These are phyloP conservation scores for Suillus subalutaceus DNA, from an alignment of 768 basidiomycete species.

Conservation along the genomic window DNA sequence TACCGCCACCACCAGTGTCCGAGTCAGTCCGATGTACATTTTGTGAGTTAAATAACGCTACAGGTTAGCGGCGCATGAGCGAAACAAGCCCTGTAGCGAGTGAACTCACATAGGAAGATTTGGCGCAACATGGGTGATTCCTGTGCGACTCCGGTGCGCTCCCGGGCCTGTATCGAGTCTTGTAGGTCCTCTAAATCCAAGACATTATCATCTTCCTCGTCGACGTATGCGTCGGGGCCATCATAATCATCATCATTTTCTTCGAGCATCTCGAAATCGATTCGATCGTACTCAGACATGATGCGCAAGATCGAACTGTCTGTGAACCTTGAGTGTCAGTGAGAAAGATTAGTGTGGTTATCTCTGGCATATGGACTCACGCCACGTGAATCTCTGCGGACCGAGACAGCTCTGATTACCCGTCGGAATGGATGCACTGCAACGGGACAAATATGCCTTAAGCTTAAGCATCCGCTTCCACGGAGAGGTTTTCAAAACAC, in stretches of 20 bases:
- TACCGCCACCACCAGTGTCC: slow-evolving; percentile 11
- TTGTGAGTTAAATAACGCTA: slow-evolving; percentile 34
- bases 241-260: slow-evolving; percentile 36
- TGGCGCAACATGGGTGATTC: slow-evolving; percentile 23
- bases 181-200: slow-evolving; percentile 35
- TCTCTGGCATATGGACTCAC: background rate
- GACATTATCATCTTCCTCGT: slow-evolving; percentile 34
- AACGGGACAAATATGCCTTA: background rate
- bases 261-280: slow-evolving; percentile 22
- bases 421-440: background rate
- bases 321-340: background rate
- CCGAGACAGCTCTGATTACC: background rate
- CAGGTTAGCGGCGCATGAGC: slow-evolving; percentile 8
- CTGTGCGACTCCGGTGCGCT: background rate
- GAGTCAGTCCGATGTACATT: slow-evolving; percentile 19
- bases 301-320: background rate
- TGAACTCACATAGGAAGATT: slow-evolving; percentile 33
- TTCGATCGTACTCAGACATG: slow-evolving; percentile 26
- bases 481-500: background rate
- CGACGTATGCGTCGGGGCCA: slow-evolving; percentile 38
- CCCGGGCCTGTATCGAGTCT: slow-evolving; percentile 2
- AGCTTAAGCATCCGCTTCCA: background rate
- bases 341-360: slow-evolving; percentile 8
- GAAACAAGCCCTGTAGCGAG: background rate
- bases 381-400: background rate